Conservation (phyloP, 2,329 filamentous ascomycete genomes). For the Stachybotrys echinatus region DNA sequence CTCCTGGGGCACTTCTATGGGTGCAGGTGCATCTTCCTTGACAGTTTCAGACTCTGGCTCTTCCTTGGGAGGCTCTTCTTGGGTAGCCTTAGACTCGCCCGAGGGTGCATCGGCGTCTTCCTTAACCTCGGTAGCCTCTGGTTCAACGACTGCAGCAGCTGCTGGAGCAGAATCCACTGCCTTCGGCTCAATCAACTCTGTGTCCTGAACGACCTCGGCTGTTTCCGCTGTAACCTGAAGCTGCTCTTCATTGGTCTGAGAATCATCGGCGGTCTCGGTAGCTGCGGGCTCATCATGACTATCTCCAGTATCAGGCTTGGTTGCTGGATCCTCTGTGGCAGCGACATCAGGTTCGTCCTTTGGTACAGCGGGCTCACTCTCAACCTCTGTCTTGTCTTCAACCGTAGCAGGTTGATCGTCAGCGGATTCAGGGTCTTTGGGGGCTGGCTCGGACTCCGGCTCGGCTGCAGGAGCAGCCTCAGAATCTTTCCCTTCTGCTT, state of each 20-base stretch:
- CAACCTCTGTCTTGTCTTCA: neutral
- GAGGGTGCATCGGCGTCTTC: neutral
- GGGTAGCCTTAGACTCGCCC: too few relatives aligned
- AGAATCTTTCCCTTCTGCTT: neutral
- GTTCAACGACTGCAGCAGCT: slow-evolving; percentile 9
- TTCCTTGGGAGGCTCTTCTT: neutral
- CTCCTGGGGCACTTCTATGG: slow-evolving; percentile 3
- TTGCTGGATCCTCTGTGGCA: neutral
- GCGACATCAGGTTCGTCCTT: neutral
- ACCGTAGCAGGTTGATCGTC: neutral
- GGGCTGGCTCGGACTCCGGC: neutral
- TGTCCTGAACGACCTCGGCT: neutral
- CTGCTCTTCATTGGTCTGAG: neutral
- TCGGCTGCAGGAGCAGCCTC: neutral
- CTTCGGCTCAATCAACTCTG: neutral
- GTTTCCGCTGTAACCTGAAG: neutral
- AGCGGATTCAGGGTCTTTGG: neutral
- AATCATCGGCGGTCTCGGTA: slow-evolving; percentile 2
- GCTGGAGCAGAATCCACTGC: neutral
- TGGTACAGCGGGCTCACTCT: neutral
- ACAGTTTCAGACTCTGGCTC: neutral
- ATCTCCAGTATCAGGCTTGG: neutral
- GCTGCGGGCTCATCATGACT: neutral
- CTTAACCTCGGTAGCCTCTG: neutral
- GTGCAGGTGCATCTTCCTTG: neutral